Evolutionary conservation across 768 basidiomycete species (phyloP), one percentile per base, ranked within the genome.

Genomic region (Leucocoprinus leucothites): DNA sequence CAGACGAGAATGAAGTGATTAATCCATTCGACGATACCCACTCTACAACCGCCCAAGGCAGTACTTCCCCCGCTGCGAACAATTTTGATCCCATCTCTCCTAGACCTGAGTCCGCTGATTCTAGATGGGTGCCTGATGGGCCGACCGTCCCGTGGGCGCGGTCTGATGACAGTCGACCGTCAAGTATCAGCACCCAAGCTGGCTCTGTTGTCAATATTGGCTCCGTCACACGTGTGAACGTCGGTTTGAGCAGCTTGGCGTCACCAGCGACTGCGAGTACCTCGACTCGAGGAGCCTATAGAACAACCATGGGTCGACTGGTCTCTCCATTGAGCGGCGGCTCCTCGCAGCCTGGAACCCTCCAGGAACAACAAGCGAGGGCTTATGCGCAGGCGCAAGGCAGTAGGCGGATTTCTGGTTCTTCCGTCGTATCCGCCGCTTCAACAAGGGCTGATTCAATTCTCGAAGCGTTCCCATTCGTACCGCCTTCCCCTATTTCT

Each of bases 401-500:
- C 43, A 63, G 75, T 48, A 77, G 79, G 58, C 74, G 83, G 51
- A 76, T 82, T 58, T 86, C 89, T 4, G 81, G 79, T 54, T 82
- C 83, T 4, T 91, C 88, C 26, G 80, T 82, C 46, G 68, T 85
- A 54, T 87, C 85, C 28, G 82, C 82, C 11, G 73, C 86, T 13
- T 87, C 87, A 9, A 86, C 86, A 2, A 80, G 81, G 47, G 88
- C 89, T 24, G 90, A 93, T 65, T 92, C 90, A 2, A 90, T 93
- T 60, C 77, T 93, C 24, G 91, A 91, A 68, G 86, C 83, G 13
- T 94, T 94, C 77, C 89, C 89, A 34, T 92, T 94, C 66, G 90
- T 94, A 8, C 91, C 91, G 21, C 91, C 91, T 1, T 91, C 90
- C 7, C 91, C 91, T 5, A 91, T 93, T 57, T 91, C 89, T n/a